These are phyloP conservation scores for Paragyromitra xinjiangensis DNA, from an alignment of 495 filamentous ascomycete species.

Conservation along the genomic window DNA sequence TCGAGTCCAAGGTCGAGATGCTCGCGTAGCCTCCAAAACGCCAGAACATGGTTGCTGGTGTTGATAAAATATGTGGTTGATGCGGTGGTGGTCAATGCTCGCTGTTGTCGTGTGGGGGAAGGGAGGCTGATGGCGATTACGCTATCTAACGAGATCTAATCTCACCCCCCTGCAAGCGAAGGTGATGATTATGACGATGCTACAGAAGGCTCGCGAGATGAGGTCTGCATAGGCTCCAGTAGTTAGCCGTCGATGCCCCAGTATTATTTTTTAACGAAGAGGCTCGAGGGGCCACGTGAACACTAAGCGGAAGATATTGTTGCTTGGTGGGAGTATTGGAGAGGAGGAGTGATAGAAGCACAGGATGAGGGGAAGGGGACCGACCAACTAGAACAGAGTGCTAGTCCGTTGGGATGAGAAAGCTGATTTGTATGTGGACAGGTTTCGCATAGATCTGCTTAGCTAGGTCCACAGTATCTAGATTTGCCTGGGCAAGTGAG, in stretches of 20 bases:
- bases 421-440: conserved; percentile 12
- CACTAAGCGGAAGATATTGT: conserved; percentile 20
- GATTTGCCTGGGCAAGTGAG: conserved; percentile 19
- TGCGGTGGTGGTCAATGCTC: conserved; percentile 37
- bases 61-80: conserved; percentile 34
- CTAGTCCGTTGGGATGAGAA: neutral
- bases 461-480: conserved; percentile 31
- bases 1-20: conserved; percentile 92
- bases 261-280: conserved; percentile 30
- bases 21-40: conserved; percentile 98
- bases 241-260: conserved; percentile 42
- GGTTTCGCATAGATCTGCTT: conserved; percentile 27
- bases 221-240: conserved; percentile 54
- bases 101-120: conserved; percentile 37
- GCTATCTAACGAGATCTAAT: conserved; percentile 52
- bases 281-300: conserved; percentile 42
- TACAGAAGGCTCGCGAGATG: conserved; percentile 42
- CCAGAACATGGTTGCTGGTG: conserved; percentile 83
- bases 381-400: conserved; percentile 28
- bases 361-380: conserved; percentile 43
- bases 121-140: conserved; percentile 48
- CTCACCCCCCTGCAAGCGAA: conserved; percentile 43
- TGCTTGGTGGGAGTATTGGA: conserved; percentile 18
- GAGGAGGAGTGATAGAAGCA: conserved; percentile 38
- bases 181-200: conserved; percentile 38